phyloP scores from a whole-genome alignment of 805 yeast genomes.

The Saccharomycopsis sp. region DNA sequence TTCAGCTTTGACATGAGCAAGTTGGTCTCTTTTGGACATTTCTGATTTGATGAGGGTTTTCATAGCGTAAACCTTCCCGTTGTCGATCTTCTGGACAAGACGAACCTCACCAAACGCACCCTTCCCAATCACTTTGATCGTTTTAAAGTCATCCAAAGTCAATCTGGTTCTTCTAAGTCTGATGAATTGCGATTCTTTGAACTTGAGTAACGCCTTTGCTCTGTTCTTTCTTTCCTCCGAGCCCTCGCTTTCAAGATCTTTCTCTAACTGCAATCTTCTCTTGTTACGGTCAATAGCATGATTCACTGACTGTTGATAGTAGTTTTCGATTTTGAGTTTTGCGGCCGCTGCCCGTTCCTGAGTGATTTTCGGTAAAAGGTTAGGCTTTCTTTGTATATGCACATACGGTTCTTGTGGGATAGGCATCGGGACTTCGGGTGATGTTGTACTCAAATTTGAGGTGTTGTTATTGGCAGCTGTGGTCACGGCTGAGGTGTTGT shows the following conservation, averaged over 20 bases:
- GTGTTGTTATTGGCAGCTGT: background rate
- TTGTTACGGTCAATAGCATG: conserved; percentile 96
- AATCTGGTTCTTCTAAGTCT: conserved; percentile 80
- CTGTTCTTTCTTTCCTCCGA: conserved; percentile 82
- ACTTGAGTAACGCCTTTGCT: conserved; percentile 75
- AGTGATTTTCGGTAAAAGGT: conserved; percentile 58
- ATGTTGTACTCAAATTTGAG: background rate
- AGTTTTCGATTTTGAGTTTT: conserved; percentile 75
- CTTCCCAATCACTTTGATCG: conserved; percentile 85
- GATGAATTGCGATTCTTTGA: conserved; percentile 80
- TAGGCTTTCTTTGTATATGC: conserved; percentile 78
- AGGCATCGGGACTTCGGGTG: conserved; percentile 8
- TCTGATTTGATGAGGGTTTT: conserved; percentile 84
- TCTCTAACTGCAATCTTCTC: conserved; percentile 80
- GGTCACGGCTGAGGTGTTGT: background rate
- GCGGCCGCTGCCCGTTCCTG: conserved; percentile 83
- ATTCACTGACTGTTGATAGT: conserved; percentile 74
- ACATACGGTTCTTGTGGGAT: conserved; percentile 35
- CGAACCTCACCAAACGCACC: conserved; percentile 98
- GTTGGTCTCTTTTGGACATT: conserved; percentile 90
- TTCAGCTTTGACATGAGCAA: conserved; percentile 94
- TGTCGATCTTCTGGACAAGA: conserved; percentile 85
- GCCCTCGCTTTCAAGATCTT: conserved; percentile 53
- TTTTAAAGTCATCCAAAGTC: conserved; percentile 74
- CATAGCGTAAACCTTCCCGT: conserved; percentile 92